Percentiles rank a stretch among this genome's conserved stretches.
Conservation (phyloP, 345 rosid species). For the Eucalyptus virginea region DNA sequence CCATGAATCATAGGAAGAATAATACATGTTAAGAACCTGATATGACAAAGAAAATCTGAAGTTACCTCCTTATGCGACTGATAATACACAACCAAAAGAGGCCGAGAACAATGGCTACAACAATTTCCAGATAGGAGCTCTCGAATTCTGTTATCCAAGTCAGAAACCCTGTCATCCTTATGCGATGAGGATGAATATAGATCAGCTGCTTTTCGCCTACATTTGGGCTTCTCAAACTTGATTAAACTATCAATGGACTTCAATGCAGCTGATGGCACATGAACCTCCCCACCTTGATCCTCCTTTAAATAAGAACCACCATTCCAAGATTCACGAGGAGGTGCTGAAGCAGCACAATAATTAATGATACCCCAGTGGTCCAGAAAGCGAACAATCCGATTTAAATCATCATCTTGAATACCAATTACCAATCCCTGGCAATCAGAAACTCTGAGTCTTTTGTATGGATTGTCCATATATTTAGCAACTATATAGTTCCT, state of each 20-base stretch:
- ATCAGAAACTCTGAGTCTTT: conserved; percentile 57
- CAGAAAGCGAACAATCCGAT: conserved; percentile 83
- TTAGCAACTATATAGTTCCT: conserved; percentile 79
- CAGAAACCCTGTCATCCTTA: conserved; percentile 39
- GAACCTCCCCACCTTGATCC: conserved; percentile 81
- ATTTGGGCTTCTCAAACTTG: conserved; percentile 92
- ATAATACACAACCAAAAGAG: conserved; percentile 48
- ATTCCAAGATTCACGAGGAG: conserved; percentile 44
- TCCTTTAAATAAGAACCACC: conserved; percentile 58
- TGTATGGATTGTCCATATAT: conserved; percentile 78
- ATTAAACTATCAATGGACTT: conserved; percentile 97
- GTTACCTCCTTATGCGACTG: conserved; percentile 92
- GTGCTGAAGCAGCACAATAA: conserved; percentile 55
- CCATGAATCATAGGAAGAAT: neutral
- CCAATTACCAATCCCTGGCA: conserved; percentile 54
- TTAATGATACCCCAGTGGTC: conserved; percentile 98
- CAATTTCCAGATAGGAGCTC: conserved; percentile 71
- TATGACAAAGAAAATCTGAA: neutral
- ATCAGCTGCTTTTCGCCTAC: conserved; percentile 70
- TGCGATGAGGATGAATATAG: conserved; percentile 39
- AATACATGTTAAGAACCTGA: neutral
- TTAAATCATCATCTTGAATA: conserved; percentile 52
- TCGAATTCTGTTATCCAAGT: conserved; percentile 85
- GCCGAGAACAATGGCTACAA: conserved; percentile 72
- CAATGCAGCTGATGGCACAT: conserved; percentile 85